Evolutionary conservation across 2,329 filamentous ascomycete species (phyloP).

Genomic region (Trichoderma semiorbis): DNA sequence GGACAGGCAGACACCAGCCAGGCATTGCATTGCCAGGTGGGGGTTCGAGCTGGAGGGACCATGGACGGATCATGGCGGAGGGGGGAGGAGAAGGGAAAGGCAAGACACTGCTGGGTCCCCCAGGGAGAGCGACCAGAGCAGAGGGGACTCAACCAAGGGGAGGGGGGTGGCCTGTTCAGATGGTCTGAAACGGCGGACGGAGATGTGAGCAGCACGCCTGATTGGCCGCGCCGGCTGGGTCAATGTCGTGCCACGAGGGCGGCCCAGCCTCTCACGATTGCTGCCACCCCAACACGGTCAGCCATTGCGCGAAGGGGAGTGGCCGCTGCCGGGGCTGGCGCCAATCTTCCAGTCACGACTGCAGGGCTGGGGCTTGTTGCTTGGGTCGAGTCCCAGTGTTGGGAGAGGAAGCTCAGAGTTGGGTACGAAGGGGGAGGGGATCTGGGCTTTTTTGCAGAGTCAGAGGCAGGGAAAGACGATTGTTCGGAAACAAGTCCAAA

Average conservation of each 20-base stretch:
- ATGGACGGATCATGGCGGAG: not conserved
- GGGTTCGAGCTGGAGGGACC: not conserved
- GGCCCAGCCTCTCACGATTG: conserved; percentile 21
- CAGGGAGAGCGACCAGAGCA: not conserved
- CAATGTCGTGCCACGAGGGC: conserved; percentile 18
- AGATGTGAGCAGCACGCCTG: conserved; percentile 15
- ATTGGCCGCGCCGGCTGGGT: conserved; percentile 13
- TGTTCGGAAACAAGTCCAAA: not conserved
- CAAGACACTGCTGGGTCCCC: conserved; percentile 1
- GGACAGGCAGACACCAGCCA: not conserved
- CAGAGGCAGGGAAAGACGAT: not conserved
- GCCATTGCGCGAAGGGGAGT: not conserved
- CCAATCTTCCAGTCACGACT: conserved; percentile 12
- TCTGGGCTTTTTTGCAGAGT: not conserved
- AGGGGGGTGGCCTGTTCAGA: not conserved
- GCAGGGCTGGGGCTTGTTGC: not conserved
- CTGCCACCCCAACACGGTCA: conserved; percentile 6
- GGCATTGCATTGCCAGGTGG: not conserved
- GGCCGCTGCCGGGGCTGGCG: conserved; percentile 3
- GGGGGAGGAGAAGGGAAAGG: not conserved
- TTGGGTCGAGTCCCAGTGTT: not conserved
- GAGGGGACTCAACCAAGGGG: not conserved
- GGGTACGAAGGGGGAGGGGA: conserved; percentile 1
- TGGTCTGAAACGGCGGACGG: conserved; percentile 16
- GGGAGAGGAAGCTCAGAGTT: conserved; percentile 3